Evolutionary conservation across 805 yeast genomes (phyloP).

Genomic region (Starmera pachycereana): DNA sequence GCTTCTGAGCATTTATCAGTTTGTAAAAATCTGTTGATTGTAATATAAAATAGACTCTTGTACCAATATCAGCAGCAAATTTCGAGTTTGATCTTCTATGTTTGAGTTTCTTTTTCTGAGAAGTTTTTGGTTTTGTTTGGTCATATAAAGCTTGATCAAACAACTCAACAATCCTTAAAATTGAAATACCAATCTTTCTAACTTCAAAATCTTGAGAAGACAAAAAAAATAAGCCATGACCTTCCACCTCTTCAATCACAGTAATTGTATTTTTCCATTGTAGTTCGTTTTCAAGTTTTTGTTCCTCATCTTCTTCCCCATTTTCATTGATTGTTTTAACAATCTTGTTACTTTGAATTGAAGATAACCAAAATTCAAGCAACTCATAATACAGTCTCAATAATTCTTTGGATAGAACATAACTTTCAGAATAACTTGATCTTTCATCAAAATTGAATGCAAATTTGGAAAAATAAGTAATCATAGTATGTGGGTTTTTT

Average conservation of each 20-base stretch:
- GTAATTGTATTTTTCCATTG: slow-evolving; percentile 76
- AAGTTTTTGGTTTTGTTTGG: slow-evolving; percentile 19
- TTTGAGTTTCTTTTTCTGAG: slow-evolving; percentile 9
- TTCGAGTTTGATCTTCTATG: slow-evolving; percentile 51
- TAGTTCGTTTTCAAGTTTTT: slow-evolving; percentile 42
- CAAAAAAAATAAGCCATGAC: slow-evolving; percentile 84
- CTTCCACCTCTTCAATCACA: slow-evolving; percentile 89
- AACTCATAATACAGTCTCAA: slow-evolving; percentile 70
- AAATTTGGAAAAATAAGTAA: slow-evolving; percentile 66
- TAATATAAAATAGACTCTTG: slow-evolving; percentile 65
- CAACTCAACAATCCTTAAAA: slow-evolving; percentile 68
- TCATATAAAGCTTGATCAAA: slow-evolving; percentile 78
- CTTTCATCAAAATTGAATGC: slow-evolving; percentile 76
- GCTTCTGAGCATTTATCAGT: slow-evolving; percentile 41
- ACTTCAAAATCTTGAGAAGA: slow-evolving; percentile 78
- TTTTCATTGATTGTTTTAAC: slow-evolving; percentile 6
- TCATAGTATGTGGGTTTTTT: slow-evolving; percentile 57
- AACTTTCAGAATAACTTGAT: slow-evolving; percentile 47
- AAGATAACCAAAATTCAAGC: slow-evolving; percentile 71
- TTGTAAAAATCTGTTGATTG: slow-evolving; percentile 61
- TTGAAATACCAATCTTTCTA: slow-evolving; percentile 65
- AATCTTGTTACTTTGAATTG: slow-evolving; percentile 34
- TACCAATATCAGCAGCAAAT: slow-evolving; percentile 71
- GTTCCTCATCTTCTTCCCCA: slow-evolving; percentile 12
- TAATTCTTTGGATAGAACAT: slow-evolving; percentile 49